These are phyloP conservation scores for Rhipidocladum racemiflorum DNA, from an alignment of 176 grass and related monocot species.

Conservation along the genomic window DNA sequence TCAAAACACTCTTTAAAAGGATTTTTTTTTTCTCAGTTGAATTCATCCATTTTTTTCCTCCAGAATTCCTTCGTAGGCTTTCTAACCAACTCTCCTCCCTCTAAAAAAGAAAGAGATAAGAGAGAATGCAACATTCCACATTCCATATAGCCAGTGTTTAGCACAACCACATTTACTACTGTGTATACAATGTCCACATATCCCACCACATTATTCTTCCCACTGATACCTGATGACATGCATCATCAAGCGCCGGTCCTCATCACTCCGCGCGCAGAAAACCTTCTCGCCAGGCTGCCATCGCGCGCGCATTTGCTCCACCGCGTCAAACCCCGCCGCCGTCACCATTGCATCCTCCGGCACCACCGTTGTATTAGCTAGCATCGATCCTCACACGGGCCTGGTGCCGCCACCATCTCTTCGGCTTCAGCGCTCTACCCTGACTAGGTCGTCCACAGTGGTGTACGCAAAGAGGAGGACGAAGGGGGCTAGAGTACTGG, in stretches of 20 bases:
- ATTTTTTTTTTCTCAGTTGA: background rate
- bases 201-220: background rate
- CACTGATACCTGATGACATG: background rate
- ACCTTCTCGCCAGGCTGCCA: background rate
- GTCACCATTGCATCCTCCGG: constrained; percentile 31
- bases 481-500: no score
- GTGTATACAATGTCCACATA: background rate
- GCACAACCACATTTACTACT: background rate
- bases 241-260: background rate
- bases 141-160: background rate
- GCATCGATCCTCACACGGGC: background rate
- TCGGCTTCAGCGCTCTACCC: background rate
- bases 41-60: no score
- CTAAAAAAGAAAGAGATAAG: background rate
- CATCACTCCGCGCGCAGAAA: background rate
- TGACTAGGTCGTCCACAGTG: background rate
- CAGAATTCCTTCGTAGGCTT: no score
- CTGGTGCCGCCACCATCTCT: background rate
- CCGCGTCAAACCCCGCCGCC: background rate
- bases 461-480: no score
- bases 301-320: background rate
- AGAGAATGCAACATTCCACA: background rate
- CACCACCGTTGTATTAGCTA: background rate
- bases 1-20: background rate
- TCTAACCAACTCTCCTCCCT: background rate